Evolutionary conservation across 176 grass and related monocot genomes (phyloP).

Genomic region (Cenchrus purpureus): DNA sequence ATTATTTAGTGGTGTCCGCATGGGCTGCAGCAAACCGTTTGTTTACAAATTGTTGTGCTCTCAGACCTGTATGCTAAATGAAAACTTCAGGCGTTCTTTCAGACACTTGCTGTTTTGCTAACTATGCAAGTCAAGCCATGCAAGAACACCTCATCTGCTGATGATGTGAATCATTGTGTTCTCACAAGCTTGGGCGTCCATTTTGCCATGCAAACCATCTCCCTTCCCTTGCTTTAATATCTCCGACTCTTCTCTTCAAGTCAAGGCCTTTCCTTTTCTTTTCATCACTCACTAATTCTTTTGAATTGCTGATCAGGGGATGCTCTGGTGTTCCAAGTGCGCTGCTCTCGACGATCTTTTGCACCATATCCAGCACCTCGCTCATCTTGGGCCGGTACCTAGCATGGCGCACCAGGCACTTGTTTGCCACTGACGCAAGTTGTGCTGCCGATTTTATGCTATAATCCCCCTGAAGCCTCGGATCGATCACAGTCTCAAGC

Average conservation of each 20-base stretch:
- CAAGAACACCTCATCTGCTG: constrained; percentile 18
- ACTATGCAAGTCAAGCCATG: constrained; percentile 37
- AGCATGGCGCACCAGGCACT: constrained; percentile 70
- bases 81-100: constrained; percentile 21
- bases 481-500: constrained; percentile 69
- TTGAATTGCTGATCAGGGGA: constrained; percentile 47
- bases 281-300: constrained; percentile 42
- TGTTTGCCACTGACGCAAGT: constrained; percentile 76
- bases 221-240: constrained; percentile 61
- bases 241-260: constrained; percentile 63
- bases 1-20: constrained; percentile 29
- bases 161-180: constrained; percentile 62
- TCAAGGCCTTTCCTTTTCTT: constrained; percentile 57
- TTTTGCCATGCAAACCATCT: constrained; percentile 66
- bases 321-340: constrained; percentile 58
- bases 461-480: constrained; percentile 69
- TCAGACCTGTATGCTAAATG: constrained; percentile 18
- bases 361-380: constrained; percentile 83
- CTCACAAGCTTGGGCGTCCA: constrained; percentile 85
- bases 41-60: constrained; percentile 28
- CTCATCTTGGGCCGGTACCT: constrained; percentile 89
- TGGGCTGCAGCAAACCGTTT: constrained; percentile 14
- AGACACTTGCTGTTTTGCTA: constrained; percentile 25
- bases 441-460: constrained; percentile 63
- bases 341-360: constrained; percentile 70